Conservation (phyloP, 441 rosid genomes). For the California macrophylla region DNA sequence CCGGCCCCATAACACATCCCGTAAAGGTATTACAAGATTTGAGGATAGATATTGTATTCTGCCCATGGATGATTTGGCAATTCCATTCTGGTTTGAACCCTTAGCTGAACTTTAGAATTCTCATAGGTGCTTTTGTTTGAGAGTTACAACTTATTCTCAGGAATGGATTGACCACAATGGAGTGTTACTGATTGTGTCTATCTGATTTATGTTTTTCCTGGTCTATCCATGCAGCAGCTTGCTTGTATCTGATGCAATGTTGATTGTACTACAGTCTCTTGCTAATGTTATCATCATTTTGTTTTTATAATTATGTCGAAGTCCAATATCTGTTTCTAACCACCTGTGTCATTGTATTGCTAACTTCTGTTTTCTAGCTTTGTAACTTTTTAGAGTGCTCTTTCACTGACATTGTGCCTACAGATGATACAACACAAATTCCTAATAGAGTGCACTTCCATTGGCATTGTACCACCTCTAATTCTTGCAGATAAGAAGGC, state of each 20-base stretch:
- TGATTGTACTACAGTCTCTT: no score
- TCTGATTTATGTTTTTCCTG: not conserved
- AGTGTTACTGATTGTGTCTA: not conserved
- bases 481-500: slow-evolving; percentile 56
- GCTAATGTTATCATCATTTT: no score
- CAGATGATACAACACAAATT: not conserved
- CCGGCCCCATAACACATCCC: no score
- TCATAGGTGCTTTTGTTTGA: not conserved
- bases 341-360: no score
- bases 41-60: not conserved
- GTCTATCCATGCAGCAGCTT: not conserved
- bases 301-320: no score
- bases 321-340: no score
- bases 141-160: not conserved
- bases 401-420: slow-evolving; percentile 20
- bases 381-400: slow-evolving; percentile 1
- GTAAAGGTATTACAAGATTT: not conserved
- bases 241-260: not conserved
- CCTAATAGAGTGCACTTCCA: slow-evolving; percentile 15
- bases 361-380: no score
- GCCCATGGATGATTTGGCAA: not conserved
- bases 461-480: slow-evolving; percentile 22
- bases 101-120: not conserved
- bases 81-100: not conserved
- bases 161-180: not conserved